Base-by-base conservation (phyloP, 2,329 filamentous ascomycete genomes). In the Apiospora kogelbergensis region DNA sequence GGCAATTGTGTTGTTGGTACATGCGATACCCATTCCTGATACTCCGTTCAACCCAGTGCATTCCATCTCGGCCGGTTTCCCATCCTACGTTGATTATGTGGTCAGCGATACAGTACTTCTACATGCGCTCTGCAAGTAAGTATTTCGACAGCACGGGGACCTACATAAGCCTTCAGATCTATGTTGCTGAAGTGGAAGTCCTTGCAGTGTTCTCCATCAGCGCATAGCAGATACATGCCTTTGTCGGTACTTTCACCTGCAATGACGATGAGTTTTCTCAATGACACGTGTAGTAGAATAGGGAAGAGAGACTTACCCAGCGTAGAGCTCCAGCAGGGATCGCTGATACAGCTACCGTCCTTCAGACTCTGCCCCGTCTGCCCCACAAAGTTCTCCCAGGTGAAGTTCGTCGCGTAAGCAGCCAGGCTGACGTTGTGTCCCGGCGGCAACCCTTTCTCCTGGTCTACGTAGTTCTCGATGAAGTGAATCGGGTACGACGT, bases 401-500 rank as follows among this genome's bases (percentile, higher is more conserved):
- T 68, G 44, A 74, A 74, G 41, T 72, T 71, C 20, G 45, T 69
- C 2, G 72, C 68, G 63, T 69, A 74, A 1, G 73, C 72, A 9
- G 71, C 70, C n/a, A 73, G 60, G 37, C 70, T 72, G 24, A 66
- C 66, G 44, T 71, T 71, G 2, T 65, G 65, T 7, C 67, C 65
- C 2, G 60, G 44, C 6, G 66, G 41, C 17, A 70, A 3, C 4
- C 71, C 72, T 17, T 30, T 70, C 41, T 74, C 73, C 65, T 73
- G 73, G 64, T 74, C 73, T 17, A 69, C 68, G 30, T 74, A 73
- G 22, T 73, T 72, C 67, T 73, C 72, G 37, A 73, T 73, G 68
- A 74, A 74, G 64, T 74, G 73, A 20, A 74, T 68, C 1, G 73
- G 72, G 65, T 73, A 74, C 69, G 69, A 71, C 7, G 71, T 73